These are phyloP conservation scores for Davidsoniella virescens DNA, from an alignment of 2,329 filamentous ascomycete species.

Conservation along the genomic window DNA sequence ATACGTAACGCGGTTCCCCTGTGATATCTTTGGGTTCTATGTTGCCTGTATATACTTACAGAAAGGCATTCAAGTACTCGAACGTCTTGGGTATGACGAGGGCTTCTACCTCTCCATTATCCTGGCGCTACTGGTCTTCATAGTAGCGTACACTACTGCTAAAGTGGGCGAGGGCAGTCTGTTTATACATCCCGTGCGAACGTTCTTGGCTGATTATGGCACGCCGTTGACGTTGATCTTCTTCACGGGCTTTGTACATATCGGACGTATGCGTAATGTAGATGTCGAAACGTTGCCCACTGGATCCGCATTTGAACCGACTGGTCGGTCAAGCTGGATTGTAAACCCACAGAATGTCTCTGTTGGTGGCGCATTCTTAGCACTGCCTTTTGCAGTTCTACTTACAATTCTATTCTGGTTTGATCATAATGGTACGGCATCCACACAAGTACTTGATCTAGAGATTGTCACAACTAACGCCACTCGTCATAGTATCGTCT, in stretches of 20 bases:
- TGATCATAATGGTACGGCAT: conserved; percentile 58
- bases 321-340: conserved; percentile 56
- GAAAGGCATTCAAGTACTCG: conserved; percentile 76
- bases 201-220: conserved; percentile 81
- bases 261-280: conserved; percentile 64
- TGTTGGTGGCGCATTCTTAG: conserved; percentile 60
- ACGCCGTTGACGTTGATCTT: conserved; percentile 71
- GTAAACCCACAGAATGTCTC: conserved; percentile 67
- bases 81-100: conserved; percentile 49
- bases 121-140: conserved; percentile 61
- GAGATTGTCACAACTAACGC: not conserved
- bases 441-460: not conserved
- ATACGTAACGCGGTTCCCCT: conserved; percentile 81
- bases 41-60: conserved; percentile 85
- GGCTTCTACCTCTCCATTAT: conserved; percentile 68
- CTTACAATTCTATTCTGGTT: conserved; percentile 80
- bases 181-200: conserved; percentile 57
- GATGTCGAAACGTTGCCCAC: conserved; percentile 58
- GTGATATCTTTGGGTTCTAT: conserved; percentile 89
- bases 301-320: conserved; percentile 63
- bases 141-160: conserved; percentile 58
- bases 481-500: conserved; percentile 46
- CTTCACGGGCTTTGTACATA: conserved; percentile 78
- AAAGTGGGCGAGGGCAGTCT: conserved; percentile 53
- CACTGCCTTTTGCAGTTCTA: conserved; percentile 71